Conservation (phyloP, 106 monocot genomes). For the Gastrodia elata region DNA sequence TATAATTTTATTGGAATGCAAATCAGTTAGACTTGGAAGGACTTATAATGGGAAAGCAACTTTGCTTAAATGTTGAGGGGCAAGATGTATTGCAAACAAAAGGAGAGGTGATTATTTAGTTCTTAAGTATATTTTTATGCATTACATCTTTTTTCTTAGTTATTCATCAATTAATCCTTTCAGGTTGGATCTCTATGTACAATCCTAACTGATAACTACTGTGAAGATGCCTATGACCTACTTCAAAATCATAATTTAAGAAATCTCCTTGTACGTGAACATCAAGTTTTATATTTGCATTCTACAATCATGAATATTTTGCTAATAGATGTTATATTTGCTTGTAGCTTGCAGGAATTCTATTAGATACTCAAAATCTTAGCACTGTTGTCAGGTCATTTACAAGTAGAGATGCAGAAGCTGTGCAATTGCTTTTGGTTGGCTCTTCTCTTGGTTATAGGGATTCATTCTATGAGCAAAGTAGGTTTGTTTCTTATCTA, state of each 20-base stretch:
- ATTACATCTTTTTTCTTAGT: neutral
- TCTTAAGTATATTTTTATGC: neutral
- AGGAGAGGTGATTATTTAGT: slow-evolving; percentile 26
- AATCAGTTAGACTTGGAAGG: slow-evolving; percentile 42
- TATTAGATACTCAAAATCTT: slow-evolving; percentile 47
- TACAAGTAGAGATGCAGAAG: slow-evolving; percentile 46
- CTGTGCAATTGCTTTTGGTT: slow-evolving; percentile 42
- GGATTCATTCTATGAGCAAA: slow-evolving; percentile 39
- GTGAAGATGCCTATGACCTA: slow-evolving; percentile 47
- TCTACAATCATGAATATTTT: neutral
- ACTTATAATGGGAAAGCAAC: slow-evolving; percentile 32
- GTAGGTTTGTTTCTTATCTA: slow-evolving; percentile 16
- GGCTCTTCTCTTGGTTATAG: slow-evolving; percentile 24
- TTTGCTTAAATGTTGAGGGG: slow-evolving; percentile 28
- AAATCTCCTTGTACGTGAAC: slow-evolving; percentile 32
- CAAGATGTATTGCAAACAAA: slow-evolving; percentile 54
- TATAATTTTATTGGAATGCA: neutral
- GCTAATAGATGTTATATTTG: neutral
- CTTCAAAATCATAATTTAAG: slow-evolving; percentile 34
- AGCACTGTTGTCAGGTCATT: slow-evolving; percentile 11
- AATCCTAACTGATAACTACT: slow-evolving; percentile 45
- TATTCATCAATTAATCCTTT: neutral
- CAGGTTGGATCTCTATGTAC: slow-evolving; percentile 50
- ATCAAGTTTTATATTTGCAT: neutral
- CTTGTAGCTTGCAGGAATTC: slow-evolving; percentile 49